Evolutionary conservation across 495 filamentous ascomycete species (phyloP).

Genomic region (Penicillium salamii): DNA sequence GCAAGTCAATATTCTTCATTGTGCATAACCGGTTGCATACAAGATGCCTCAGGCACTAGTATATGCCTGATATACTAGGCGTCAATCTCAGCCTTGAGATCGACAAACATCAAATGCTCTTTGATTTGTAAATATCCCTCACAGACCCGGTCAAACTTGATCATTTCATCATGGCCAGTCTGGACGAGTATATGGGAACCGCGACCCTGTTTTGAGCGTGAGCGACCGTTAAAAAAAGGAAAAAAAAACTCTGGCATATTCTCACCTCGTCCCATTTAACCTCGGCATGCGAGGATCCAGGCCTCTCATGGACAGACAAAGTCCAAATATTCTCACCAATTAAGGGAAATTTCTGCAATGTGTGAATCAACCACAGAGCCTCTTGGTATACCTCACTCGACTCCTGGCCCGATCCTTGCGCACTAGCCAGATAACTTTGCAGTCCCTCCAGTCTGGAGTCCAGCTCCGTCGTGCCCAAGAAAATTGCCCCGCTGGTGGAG

Average conservation of each 20-base stretch:
- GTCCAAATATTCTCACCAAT: slow-evolving; percentile 1
- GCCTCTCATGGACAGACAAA: slow-evolving; percentile 4
- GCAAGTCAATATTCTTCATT: too few species aligned
- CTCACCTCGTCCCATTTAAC: slow-evolving; percentile 1
- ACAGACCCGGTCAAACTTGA: slow-evolving; percentile 6
- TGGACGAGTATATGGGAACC: slow-evolving; percentile 6
- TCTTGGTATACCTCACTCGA: slow-evolving; percentile 9
- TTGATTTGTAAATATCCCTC: slow-evolving; percentile 11
- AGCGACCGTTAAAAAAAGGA: background rate
- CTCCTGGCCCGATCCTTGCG: slow-evolving; percentile 3
- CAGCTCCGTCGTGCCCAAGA: slow-evolving; percentile 11
- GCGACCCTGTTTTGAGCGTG: background rate
- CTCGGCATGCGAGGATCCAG: background rate
- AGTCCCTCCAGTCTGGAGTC: slow-evolving; percentile 7
- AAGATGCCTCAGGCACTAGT: background rate
- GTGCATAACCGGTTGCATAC: too few species aligned
- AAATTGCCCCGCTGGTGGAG: slow-evolving; percentile 8
- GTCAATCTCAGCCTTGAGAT: background rate
- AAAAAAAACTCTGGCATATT: background rate
- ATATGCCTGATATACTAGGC: background rate
- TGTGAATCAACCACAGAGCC: slow-evolving; percentile 7
- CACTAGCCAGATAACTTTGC: background rate
- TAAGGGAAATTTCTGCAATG: slow-evolving; percentile 1
- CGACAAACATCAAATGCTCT: background rate
- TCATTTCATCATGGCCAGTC: slow-evolving; percentile 10